phyloP scores from a whole-genome alignment of 306 rosid genomes.

The Trichosanthes cucumerina region DNA sequence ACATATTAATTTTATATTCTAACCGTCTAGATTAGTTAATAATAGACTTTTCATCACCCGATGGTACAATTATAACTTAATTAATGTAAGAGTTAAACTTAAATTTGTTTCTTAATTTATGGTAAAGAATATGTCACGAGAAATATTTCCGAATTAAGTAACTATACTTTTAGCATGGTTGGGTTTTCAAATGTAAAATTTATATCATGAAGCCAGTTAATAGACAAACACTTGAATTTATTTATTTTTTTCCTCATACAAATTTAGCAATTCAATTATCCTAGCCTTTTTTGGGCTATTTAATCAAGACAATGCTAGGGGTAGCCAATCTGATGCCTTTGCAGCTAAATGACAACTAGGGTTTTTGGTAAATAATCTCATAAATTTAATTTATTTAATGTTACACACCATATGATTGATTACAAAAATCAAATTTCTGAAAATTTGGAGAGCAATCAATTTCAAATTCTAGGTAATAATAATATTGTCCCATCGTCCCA shows the following conservation, averaged over 20 bases:
- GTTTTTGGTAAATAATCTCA: background rate
- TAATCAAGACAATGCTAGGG: background rate
- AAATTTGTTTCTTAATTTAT: background rate
- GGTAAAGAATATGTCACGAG: conserved; percentile 1
- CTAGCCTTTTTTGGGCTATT: background rate
- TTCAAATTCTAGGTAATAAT: background rate
- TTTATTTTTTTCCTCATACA: too few species aligned
- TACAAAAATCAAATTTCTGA: background rate
- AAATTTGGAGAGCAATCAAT: background rate
- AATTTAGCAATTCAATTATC: background rate
- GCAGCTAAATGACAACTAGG: background rate
- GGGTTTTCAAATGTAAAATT: background rate
- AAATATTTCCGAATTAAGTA: background rate
- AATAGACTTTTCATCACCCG: background rate
- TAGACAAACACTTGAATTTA: background rate
- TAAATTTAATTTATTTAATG: background rate
- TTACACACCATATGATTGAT: background rate
- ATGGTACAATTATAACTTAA: background rate
- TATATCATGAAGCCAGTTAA: background rate
- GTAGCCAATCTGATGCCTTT: background rate
- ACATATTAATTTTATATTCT: background rate
- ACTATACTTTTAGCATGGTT: background rate
- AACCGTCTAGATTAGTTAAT: background rate
- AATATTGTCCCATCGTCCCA: background rate
- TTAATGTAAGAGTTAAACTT: background rate